Evolutionary conservation across 345 rosid genomes (phyloP).

Genomic region (Lepidium didymum): DNA sequence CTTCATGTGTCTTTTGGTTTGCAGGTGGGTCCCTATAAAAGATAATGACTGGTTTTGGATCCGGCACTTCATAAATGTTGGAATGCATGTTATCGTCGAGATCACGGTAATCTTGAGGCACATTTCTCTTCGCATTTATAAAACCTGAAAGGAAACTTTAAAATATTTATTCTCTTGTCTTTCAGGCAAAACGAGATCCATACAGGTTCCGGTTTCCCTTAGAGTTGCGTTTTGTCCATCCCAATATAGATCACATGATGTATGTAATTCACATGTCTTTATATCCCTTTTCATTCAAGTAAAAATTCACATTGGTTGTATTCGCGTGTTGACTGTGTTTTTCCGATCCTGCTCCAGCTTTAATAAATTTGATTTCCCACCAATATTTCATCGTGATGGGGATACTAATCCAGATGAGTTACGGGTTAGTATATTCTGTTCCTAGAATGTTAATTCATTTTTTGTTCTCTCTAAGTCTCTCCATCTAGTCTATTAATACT

Average conservation of each 20-base stretch:
- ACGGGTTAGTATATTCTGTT: constrained; percentile 45
- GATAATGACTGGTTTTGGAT: constrained; percentile 97
- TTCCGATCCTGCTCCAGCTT: constrained; percentile 46
- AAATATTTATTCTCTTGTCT: neutral
- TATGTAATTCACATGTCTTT: constrained; percentile 33
- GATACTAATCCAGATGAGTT: constrained; percentile 68
- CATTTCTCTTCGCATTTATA: neutral
- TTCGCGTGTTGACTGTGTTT: neutral
- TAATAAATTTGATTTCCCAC: constrained; percentile 81
- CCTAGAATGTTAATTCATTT: neutral
- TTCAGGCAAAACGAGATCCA: constrained; percentile 94
- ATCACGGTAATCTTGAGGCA: constrained; percentile 55
- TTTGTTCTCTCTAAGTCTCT: neutral
- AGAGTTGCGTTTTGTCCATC: constrained; percentile 85
- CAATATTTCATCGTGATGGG: constrained; percentile 83
- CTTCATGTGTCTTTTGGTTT: constrained; percentile 10
- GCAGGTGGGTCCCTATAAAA: constrained; percentile 93
- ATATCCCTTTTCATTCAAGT: neutral
- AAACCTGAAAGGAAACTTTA: neutral
- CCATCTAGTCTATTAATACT: constrained; percentile 2
- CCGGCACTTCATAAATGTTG: constrained; percentile 92
- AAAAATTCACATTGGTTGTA: neutral
- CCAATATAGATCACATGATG: constrained; percentile 92
- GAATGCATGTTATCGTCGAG: constrained; percentile 88
- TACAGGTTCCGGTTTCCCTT: constrained; percentile 86